These are phyloP conservation scores for Erythrobasidium hasegawianum DNA, from an alignment of 1,284 basidiomycete species.

Conservation along the genomic window DNA sequence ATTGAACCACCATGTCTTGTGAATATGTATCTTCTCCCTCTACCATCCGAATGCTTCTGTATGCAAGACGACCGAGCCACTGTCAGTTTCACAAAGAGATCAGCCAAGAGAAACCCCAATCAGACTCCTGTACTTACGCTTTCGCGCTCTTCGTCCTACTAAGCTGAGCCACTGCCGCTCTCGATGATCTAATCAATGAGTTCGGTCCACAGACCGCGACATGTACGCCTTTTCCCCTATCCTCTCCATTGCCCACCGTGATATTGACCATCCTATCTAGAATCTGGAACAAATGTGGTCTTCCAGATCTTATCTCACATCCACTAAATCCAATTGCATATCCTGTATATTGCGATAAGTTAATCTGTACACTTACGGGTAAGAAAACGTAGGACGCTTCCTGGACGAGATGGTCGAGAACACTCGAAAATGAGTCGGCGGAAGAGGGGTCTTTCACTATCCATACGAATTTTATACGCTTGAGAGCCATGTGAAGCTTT, in stretches of 20 bases:
- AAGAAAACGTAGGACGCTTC: neutral
- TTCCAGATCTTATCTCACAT: neutral
- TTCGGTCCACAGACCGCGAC: slow-evolving; percentile 7
- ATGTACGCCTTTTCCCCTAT: slow-evolving; percentile 3
- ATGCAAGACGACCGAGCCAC: slow-evolving; percentile 2
- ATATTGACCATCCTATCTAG: neutral
- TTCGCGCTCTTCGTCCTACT: neutral
- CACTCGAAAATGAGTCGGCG: neutral
- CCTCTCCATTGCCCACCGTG: neutral
- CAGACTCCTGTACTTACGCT: neutral
- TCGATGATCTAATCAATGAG: neutral
- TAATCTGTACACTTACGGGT: slow-evolving; percentile 2
- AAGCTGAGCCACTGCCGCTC: neutral
- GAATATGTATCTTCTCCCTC: too few relatives aligned
- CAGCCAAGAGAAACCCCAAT: neutral
- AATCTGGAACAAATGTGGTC: neutral
- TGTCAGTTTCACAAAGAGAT: neutral
- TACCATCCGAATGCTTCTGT: slow-evolving; percentile 7
- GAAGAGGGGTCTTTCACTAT: neutral
- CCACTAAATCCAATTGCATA: neutral
- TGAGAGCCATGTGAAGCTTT: neutral
- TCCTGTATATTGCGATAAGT: neutral
- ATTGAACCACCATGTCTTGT: too few relatives aligned
- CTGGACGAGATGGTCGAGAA: neutral
- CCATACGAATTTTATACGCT: slow-evolving; percentile 4